Conservation (phyloP, 2,329 filamentous ascomycete genomes). For the Cladosporium sp. region DNA sequence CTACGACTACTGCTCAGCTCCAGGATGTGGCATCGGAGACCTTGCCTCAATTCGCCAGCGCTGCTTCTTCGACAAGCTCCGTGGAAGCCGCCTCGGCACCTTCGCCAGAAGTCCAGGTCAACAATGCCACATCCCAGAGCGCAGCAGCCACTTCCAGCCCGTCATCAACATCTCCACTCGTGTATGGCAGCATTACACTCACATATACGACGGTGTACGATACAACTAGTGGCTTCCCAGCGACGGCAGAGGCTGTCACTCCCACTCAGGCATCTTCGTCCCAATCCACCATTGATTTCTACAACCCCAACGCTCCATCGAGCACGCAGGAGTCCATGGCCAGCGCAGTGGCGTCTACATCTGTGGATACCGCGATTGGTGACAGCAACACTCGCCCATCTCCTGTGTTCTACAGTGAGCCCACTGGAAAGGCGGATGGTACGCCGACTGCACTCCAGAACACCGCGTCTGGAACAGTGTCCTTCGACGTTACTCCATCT, state of each 20-base stretch:
- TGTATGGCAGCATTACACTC: conserved; percentile 14
- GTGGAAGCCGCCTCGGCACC: neutral
- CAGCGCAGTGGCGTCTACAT: neutral
- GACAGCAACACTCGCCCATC: conserved; percentile 11
- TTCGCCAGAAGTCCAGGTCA: neutral
- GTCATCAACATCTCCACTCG: neutral
- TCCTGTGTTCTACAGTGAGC: conserved; percentile 10
- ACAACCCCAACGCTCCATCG: conserved; percentile 12
- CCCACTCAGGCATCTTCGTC: neutral
- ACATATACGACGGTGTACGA: conserved; percentile 11
- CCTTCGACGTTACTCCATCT: conserved; percentile 15
- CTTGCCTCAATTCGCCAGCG: neutral
- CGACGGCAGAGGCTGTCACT: conserved; percentile 12
- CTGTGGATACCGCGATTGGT: neutral
- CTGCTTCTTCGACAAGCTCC: neutral
- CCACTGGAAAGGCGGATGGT: neutral
- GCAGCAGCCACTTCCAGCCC: neutral
- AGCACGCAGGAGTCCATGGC: neutral
- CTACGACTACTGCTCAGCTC: neutral
- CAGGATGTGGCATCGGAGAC: neutral
- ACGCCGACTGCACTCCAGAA: neutral
- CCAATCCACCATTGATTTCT: conserved; percentile 14
- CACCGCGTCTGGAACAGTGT: neutral
- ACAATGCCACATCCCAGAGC: neutral
- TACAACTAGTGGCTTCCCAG: conserved; percentile 12